Evolutionary conservation across 2,329 filamentous ascomycete species (phyloP).

Genomic region (Epichloe elymi): DNA sequence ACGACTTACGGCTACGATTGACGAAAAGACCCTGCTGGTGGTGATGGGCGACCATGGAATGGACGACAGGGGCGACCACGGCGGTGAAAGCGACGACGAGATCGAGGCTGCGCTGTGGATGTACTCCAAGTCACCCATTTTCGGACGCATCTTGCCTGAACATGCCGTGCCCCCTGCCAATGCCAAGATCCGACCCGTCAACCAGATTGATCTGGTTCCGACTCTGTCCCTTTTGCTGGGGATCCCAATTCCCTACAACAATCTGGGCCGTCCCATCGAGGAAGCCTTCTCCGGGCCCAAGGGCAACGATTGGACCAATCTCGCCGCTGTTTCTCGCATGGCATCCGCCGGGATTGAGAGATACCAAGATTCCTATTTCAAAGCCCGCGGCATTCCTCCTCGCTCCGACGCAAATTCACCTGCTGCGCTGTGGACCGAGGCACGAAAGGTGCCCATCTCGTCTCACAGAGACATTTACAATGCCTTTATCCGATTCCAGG

Average conservation of each 20-base stretch:
- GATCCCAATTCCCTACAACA: slow-evolving; percentile 91
- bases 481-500: slow-evolving; percentile 62
- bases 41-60: slow-evolving; percentile 99
- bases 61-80: slow-evolving; percentile 94
- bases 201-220: slow-evolving; percentile 90
- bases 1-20: slow-evolving; percentile 56
- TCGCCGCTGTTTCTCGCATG: slow-evolving; percentile 65
- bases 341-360: slow-evolving; percentile 75
- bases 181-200: slow-evolving; percentile 62
- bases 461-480: slow-evolving; percentile 30
- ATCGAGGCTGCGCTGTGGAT: slow-evolving; percentile 94
- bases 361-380: slow-evolving; percentile 76
- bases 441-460: slow-evolving; percentile 17
- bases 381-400: slow-evolving; percentile 55
- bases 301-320: slow-evolving; percentile 59
- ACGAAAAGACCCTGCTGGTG: slow-evolving; percentile 76
- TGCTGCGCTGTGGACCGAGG: slow-evolving; percentile 34
- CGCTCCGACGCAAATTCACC: slow-evolving; percentile 31
- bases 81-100: slow-evolving; percentile 95
- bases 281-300: slow-evolving; percentile 71
- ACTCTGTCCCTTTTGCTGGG: slow-evolving; percentile 80
- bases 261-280: slow-evolving; percentile 81
- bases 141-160: slow-evolving; percentile 60
- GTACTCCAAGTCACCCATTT: slow-evolving; percentile 81
- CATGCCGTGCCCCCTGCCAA: slow-evolving; percentile 46